phyloP scores from a whole-genome alignment of 352 stramenopile species.

The Phytophthora tentaculata region DNA sequence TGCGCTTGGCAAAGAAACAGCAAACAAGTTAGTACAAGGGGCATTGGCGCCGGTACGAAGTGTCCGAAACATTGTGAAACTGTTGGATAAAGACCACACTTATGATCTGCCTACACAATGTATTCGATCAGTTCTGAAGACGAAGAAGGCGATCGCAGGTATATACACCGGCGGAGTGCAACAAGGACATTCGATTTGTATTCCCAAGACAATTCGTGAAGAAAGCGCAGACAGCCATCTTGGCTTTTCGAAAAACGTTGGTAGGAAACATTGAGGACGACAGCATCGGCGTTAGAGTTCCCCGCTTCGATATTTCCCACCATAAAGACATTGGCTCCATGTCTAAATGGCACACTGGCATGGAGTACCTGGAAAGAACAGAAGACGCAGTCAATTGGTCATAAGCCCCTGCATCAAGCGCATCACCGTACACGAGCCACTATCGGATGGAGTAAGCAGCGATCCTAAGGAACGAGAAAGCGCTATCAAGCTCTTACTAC shows the following conservation, averaged over 20 bases:
- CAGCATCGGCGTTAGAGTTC: not conserved
- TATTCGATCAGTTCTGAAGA: not conserved
- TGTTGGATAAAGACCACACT: too few species aligned
- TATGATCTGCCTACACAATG: too few species aligned
- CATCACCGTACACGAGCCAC: not conserved
- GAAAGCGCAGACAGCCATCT: conserved; percentile 7
- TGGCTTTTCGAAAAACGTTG: not conserved
- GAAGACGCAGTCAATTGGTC: not conserved
- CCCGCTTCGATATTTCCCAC: conserved; percentile 12
- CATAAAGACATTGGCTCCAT: too few species aligned
- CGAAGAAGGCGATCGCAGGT: conserved; percentile 3
- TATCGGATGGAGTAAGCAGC: conserved; percentile 4
- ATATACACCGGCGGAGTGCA: not conserved
- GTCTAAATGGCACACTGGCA: conserved; percentile 6
- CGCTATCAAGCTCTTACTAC: not conserved
- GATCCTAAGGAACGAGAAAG: not conserved
- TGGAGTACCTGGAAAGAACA: not conserved
- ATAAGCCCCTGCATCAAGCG: conserved; percentile 4
- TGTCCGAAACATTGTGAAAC: too few species aligned
- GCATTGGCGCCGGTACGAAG: too few species aligned
- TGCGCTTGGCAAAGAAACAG: too few species aligned
- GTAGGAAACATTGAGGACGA: not conserved
- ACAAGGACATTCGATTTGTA: conserved; percentile 1
- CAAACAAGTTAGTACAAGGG: too few species aligned
- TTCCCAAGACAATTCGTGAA: conserved; percentile 9